Conservation (phyloP, 257 asterid genomes). For the Nicotiana undulata region DNA sequence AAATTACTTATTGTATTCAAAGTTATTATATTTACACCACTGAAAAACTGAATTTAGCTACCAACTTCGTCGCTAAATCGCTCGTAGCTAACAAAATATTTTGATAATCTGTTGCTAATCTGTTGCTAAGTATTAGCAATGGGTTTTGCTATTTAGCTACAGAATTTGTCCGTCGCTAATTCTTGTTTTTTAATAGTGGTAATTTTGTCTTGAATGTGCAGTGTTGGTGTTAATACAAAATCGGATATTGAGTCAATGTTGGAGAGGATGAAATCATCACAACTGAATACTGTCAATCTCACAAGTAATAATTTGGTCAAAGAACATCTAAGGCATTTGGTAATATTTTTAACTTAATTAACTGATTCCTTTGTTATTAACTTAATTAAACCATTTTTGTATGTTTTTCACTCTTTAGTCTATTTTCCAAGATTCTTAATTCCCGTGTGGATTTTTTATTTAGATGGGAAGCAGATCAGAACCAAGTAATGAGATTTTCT, state of each 20-base stretch:
- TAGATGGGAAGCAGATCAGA: conserved; percentile 87
- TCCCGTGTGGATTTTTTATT: not conserved
- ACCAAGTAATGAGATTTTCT: conserved; percentile 64
- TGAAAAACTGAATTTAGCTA: not conserved
- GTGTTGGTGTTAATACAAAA: conserved; percentile 65
- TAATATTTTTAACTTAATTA: conserved; percentile 8
- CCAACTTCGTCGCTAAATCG: too few relatives aligned
- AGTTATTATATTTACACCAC: not conserved
- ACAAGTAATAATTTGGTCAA: conserved; percentile 71
- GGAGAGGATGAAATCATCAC: conserved; percentile 38
- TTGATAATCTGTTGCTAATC: not conserved
- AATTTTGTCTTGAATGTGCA: conserved; percentile 11
- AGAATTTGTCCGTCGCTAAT: too few relatives aligned
- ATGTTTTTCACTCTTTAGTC: not conserved
- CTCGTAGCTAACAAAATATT: too few relatives aligned
- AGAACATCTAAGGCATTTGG: conserved; percentile 82
- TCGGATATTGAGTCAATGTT: conserved; percentile 57
- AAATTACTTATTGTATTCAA: not conserved
- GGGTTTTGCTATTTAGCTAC: not conserved
- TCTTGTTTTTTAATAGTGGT: too few relatives aligned
- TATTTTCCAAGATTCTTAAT: not conserved
- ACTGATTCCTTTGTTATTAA: not conserved
- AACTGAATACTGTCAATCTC: conserved; percentile 48
- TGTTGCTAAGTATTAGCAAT: not conserved
- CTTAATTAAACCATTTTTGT: not conserved